A percentile compares a stretch with the other conserved stretches of the same genome.
These are phyloP conservation scores for Sophora flavescens DNA, from an alignment of 306 rosid genomes.

Conservation along the genomic window DNA sequence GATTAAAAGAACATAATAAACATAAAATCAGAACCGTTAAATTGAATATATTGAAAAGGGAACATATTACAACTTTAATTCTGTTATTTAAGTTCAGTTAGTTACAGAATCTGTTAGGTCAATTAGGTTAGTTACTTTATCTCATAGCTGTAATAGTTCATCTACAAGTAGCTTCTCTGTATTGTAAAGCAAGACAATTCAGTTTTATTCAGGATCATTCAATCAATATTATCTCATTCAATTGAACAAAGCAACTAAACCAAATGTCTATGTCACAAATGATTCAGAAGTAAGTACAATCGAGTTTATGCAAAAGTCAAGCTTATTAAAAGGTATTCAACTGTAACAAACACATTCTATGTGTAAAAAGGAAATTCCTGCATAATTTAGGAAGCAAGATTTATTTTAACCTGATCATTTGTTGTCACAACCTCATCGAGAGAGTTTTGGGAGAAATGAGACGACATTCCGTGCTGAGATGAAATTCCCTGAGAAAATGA, in stretches of 20 bases:
- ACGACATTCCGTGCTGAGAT: constrained; percentile 78
- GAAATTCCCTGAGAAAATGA: constrained; percentile 88
- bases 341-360: constrained; percentile 6
- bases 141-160: no score
- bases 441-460: constrained; percentile 90
- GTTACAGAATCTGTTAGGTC: no score
- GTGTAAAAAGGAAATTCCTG: background rate
- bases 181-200: no score
- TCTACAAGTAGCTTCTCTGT: no score
- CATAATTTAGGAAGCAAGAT: constrained; percentile 32
- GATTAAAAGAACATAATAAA: constrained; percentile 41
- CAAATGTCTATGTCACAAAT: constrained; percentile 12
- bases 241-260: background rate
- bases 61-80: background rate
- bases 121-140: no score
- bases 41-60: constrained; percentile 1
- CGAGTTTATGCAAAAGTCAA: background rate
- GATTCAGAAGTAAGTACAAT: background rate
- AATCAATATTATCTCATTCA: no score
- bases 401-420: constrained; percentile 73
- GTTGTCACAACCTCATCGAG: constrained; percentile 66
- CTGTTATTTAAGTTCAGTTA: no score
- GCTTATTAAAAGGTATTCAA: constrained; percentile 4
- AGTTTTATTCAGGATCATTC: no score
- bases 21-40: constrained; percentile 29